These are phyloP conservation scores for Apiospora kogelbergensis DNA, from an alignment of 2,329 filamentous ascomycete species.

Conservation along the genomic window DNA sequence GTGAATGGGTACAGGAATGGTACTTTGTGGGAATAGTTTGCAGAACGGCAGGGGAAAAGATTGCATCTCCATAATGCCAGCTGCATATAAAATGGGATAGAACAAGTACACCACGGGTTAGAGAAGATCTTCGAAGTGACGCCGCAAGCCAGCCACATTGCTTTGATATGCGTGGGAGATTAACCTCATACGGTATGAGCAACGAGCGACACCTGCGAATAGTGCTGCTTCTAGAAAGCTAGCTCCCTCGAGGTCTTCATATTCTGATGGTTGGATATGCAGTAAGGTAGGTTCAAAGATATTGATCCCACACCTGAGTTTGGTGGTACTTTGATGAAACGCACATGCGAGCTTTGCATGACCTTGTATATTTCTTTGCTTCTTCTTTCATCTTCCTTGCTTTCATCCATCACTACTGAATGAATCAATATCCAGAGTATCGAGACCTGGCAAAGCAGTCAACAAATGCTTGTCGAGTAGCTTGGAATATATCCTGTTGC, in stretches of 20 bases:
- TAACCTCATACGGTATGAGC: background rate
- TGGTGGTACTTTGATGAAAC: background rate
- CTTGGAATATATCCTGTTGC: conserved; percentile 36
- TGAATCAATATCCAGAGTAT: background rate
- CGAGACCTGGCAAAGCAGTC: conserved; percentile 12
- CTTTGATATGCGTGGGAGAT: background rate
- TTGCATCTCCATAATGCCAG: background rate
- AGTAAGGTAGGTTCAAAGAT: background rate
- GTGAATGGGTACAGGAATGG: background rate
- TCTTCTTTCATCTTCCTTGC: background rate
- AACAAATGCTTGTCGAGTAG: conserved; percentile 38
- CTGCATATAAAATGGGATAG: background rate
- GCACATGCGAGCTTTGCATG: background rate
- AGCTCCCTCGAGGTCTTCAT: background rate
- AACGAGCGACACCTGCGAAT: background rate
- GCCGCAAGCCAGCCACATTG: background rate
- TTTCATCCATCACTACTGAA: background rate
- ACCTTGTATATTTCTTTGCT: background rate
- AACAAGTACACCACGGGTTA: background rate
- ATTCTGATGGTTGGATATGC: background rate
- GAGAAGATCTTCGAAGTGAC: background rate
- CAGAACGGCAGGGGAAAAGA: background rate
- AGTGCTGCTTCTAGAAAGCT: background rate
- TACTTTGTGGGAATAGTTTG: background rate
- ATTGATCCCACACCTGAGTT: background rate